Percentiles rank a stretch among this genome's conserved stretches.
Evolutionary conservation across 345 rosid species (phyloP).

Genomic region (Orychophragmus violaceus): DNA sequence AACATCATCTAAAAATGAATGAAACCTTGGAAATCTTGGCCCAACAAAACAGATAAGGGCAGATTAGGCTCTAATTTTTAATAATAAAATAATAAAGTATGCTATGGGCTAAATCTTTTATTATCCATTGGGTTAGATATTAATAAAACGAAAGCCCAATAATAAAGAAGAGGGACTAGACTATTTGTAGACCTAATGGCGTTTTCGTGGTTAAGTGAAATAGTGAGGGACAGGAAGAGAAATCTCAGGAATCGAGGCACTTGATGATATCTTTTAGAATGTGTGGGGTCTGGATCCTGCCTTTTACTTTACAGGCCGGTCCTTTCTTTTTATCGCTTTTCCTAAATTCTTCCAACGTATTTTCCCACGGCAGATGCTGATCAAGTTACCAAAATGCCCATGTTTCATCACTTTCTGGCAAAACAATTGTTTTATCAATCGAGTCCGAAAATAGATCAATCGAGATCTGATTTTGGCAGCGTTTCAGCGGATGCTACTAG

Average conservation of each 20-base stretch:
- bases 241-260: constrained; percentile 20
- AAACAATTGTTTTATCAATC: too few species aligned
- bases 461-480: too few species aligned
- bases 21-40: neutral
- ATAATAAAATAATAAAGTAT: neutral
- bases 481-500: too few species aligned
- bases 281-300: constrained; percentile 17
- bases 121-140: neutral
- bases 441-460: too few species aligned
- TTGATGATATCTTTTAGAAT: constrained; percentile 19
- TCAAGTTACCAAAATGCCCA: constrained; percentile 5
- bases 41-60: neutral
- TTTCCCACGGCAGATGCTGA: constrained; percentile 8
- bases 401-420: neutral
- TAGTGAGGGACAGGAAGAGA: neutral
- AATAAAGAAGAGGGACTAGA: neutral
- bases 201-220: constrained; percentile 1
- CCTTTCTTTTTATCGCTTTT: constrained; percentile 22
- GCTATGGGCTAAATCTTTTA: neutral
- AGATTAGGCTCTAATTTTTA: neutral
- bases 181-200: neutral
- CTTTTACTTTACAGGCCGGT: constrained; percentile 31
- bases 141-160: neutral
- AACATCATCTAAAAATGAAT: neutral
- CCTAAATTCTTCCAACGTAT: constrained; percentile 28